Base-by-base conservation (phyloP, 805 yeast species). In the Yarrowia sp. region DNA sequence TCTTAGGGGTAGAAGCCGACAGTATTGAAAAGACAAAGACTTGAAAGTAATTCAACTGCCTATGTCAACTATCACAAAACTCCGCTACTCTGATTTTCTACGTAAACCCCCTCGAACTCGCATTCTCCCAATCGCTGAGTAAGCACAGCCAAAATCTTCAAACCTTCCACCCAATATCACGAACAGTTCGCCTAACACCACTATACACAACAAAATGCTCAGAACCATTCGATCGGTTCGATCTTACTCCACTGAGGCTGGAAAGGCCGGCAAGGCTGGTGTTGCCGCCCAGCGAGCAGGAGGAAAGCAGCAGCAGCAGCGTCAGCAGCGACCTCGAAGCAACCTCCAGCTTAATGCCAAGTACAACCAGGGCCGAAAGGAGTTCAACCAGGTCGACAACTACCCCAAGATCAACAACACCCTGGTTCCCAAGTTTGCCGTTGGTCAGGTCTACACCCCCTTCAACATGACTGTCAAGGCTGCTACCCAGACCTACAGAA, bases 221-320 rank as follows among this genome's bases (percentile, higher is more conserved):
- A 36, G 58, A 51, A 55, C 47, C 35, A 28, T 55, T 31, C 61
- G 61, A 55, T 39, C 61, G 61, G 47, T 55, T 17, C 61, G 61
- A 31, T 41, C 45, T 17, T 55, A 55, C 61, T 39, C 61, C 35
- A 55, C 61, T 5, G 61, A 55, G 31, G 61, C 64, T 14, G 9
- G 28, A 22, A 22, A 22, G 28, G 28, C 28, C 28, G 28, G 28
- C 28, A 22, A 36, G 33, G 64, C 51, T 15, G 51, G 15, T 8
- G n/a, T 31, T 13, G 35, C 39, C 32, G 50, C 41, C 32, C 11
- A 15, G 15, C 32, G 43, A 33, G 10, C 47, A 39, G n/a, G 17
- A 13, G 50, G 32, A 8, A 41, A 32, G 39, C 31, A 41, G n/a
- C 38, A 32, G 28, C 14, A 13, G 14, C 17, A 44, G 50, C 35